A percentile compares a stretch with the other conserved stretches of the same genome.
Evolutionary conservation across 306 rosid genomes (phyloP).

Genomic region (Quercus suber): DNA sequence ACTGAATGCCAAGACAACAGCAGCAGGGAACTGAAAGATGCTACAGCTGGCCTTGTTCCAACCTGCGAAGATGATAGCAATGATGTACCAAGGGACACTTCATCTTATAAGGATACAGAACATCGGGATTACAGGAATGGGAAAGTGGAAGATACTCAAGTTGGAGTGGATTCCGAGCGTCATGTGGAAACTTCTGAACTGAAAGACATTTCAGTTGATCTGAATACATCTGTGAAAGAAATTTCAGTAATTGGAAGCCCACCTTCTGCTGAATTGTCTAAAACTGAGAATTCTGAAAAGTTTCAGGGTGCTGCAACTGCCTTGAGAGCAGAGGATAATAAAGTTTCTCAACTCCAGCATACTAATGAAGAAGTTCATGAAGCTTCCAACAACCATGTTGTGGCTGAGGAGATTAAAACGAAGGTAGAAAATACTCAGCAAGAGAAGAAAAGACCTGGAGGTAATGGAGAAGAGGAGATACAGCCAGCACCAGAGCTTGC

Average conservation of each 20-base stretch:
- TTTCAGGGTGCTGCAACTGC: conserved; percentile 29
- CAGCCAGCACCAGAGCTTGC: conserved; percentile 32
- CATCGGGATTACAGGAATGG: conserved; percentile 26
- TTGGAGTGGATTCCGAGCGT: conserved; percentile 26
- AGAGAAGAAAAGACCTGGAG: conserved; percentile 35
- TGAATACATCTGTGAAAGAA: conserved; percentile 18
- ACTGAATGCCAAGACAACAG: conserved; percentile 26
- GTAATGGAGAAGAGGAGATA: conserved; percentile 24
- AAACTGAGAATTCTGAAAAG: conserved; percentile 25
- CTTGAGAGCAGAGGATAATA: conserved; percentile 17
- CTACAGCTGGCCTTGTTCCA: conserved; percentile 16
- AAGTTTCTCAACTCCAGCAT: conserved; percentile 25
- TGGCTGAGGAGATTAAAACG: conserved; percentile 37
- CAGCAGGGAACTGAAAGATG: conserved; percentile 22
- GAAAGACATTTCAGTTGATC: conserved; percentile 29
- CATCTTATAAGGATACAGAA: conserved; percentile 14
- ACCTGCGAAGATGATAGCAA: conserved; percentile 30
- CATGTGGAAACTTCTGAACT: conserved; percentile 23
- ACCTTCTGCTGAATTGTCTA: conserved; percentile 20
- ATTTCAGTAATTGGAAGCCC: conserved; percentile 10
- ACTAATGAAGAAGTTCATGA: conserved; percentile 31
- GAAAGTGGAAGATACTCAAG: conserved; percentile 13
- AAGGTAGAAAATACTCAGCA: conserved; percentile 33
- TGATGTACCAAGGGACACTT: conserved; percentile 23
- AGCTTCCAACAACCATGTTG: conserved; percentile 25